A percentile compares a stretch with the other conserved stretches of the same genome.
phyloP scores from a whole-genome alignment of 495 filamentous ascomycete species.

The Tetracladium marchalianum region DNA sequence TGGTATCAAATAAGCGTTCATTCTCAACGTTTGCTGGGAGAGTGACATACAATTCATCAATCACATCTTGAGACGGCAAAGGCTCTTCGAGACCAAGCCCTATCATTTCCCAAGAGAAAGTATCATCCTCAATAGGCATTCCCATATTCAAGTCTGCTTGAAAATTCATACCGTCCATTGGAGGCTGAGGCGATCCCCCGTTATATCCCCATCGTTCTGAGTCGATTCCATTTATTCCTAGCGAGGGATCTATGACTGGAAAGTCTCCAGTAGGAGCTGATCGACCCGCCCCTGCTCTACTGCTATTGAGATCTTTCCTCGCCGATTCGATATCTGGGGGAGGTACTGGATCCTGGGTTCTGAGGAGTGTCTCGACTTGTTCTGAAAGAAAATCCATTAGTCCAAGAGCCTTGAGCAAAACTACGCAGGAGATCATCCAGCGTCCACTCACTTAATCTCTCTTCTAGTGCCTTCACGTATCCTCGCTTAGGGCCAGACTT shows the following conservation, averaged over 20 bases:
- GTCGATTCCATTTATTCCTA: conserved; percentile 33
- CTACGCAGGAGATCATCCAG: not conserved
- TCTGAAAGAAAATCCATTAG: conserved; percentile 37
- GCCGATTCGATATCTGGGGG: conserved; percentile 12
- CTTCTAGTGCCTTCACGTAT: conserved; percentile 96
- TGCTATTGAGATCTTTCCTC: conserved; percentile 1
- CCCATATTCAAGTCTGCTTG: conserved; percentile 35
- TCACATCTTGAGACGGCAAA: conserved; percentile 74
- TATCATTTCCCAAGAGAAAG: conserved; percentile 84
- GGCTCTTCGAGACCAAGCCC: conserved; percentile 87
- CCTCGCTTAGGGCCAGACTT: conserved; percentile 98
- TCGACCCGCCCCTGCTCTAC: conserved; percentile 2
- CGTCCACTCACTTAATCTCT: conserved; percentile 67
- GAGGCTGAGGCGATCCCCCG: conserved; percentile 37
- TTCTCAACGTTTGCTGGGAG: not conserved
- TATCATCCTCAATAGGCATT: conserved; percentile 32
- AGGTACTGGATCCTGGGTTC: conserved; percentile 49
- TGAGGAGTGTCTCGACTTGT: conserved; percentile 89
- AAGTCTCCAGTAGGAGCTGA: conserved; percentile 24
- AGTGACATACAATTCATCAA: conserved; percentile 72
- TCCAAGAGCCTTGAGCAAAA: too few relatives aligned
- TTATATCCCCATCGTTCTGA: conserved; percentile 41
- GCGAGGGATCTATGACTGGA: conserved; percentile 32
- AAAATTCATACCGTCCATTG: conserved; percentile 41
- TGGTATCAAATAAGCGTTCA: conserved; percentile 1